Evolutionary conservation across 805 yeast species (phyloP).

Genomic region (Teunomyces stri): DNA sequence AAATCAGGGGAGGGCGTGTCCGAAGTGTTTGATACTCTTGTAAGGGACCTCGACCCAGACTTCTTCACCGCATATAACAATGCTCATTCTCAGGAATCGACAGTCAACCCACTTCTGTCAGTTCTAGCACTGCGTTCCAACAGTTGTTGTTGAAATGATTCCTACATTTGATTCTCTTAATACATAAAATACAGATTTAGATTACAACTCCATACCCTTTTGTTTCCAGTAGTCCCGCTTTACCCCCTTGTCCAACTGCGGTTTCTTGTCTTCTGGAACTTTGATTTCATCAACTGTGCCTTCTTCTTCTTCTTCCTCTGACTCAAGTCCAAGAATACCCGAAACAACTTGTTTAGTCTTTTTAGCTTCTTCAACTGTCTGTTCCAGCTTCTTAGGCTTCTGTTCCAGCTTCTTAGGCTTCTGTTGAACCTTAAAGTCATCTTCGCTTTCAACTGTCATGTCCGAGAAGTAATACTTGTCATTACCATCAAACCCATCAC

Average conservation of each 20-base stretch:
- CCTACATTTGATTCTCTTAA: too few species aligned
- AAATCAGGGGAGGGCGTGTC: constrained; percentile 64
- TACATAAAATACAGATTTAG: constrained; percentile 1
- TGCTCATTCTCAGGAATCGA: constrained; percentile 3
- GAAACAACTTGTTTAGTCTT: constrained; percentile 13
- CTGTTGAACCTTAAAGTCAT: constrained; percentile 9
- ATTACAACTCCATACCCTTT: constrained; percentile 36
- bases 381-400: neutral
- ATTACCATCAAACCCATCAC: constrained; percentile 36
- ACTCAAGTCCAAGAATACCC: constrained; percentile 8
- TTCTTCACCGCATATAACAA: constrained; percentile 23
- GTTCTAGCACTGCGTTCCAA: neutral
- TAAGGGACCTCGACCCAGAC: constrained; percentile 29
- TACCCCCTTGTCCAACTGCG: constrained; percentile 28
- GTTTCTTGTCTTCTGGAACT: neutral
- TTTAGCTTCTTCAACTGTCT: constrained; percentile 6
- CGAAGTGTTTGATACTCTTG: constrained; percentile 31
- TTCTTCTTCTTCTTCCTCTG: constrained; percentile 5
- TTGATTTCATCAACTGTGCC: constrained; percentile 5
- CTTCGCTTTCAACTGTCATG: constrained; percentile 39
- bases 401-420: neutral
- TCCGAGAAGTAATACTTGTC: constrained; percentile 45
- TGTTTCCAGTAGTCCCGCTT: constrained; percentile 42
- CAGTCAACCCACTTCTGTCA: neutral
- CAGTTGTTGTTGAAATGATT: neutral